phyloP scores from a whole-genome alignment of 345 rosid genomes.

The Pugionium dolabratum region DNA sequence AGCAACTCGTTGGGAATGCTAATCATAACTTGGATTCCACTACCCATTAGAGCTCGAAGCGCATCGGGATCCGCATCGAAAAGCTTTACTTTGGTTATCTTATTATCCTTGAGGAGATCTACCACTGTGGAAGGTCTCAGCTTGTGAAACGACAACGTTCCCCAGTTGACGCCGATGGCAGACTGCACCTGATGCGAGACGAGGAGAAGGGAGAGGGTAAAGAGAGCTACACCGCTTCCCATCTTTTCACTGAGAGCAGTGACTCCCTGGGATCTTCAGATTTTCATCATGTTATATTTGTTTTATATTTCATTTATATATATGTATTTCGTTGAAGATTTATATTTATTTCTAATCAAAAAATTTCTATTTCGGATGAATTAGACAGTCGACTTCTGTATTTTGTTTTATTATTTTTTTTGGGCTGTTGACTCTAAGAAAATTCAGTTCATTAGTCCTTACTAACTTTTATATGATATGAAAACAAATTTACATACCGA shows the following conservation, averaged over 20 bases:
- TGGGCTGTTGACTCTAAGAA: too few species aligned
- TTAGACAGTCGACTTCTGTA: too few species aligned
- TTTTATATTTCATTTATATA: too few species aligned
- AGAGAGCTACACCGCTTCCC: conserved; percentile 31
- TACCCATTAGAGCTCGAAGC: conserved; percentile 60
- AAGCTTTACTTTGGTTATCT: conserved; percentile 75
- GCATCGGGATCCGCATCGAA: conserved; percentile 77
- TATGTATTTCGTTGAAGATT: too few species aligned
- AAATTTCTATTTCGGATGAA: too few species aligned
- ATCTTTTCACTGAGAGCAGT: conserved; percentile 15
- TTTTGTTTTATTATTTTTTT: too few species aligned
- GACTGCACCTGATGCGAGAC: conserved; percentile 46
- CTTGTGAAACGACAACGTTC: conserved; percentile 67
- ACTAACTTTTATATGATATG: too few species aligned
- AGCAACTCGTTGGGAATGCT: conserved; percentile 86
- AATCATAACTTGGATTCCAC: conserved; percentile 90
- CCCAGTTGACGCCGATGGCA: conserved; percentile 95
- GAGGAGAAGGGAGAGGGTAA: conserved; percentile 21
- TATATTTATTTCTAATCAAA: too few species aligned
- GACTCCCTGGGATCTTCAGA: background rate
- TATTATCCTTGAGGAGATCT: conserved; percentile 83
- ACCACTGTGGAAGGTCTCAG: conserved; percentile 83
- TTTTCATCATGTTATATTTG: too few species aligned
- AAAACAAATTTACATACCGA: too few species aligned
- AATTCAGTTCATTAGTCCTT: too few species aligned